Evolutionary conservation across 768 basidiomycete genomes (phyloP), one percentile per base, ranked within the genome.

Genomic region (Favolaschia claudopus): DNA sequence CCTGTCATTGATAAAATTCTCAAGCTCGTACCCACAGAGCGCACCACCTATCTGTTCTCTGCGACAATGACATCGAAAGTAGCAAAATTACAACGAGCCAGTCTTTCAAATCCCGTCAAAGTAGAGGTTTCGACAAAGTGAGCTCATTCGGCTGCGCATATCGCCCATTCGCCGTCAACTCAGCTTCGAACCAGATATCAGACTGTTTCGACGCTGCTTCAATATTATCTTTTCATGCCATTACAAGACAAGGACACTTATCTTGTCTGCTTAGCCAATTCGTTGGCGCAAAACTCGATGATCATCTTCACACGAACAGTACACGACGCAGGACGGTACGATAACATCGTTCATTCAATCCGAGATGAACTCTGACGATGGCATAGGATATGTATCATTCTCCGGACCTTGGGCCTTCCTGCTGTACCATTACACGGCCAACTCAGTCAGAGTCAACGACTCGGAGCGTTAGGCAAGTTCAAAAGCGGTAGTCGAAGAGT

Each of bases 61-160:
- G 97, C 96, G 7, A 99, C 96, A 20, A 99, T 99, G 96, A 96
- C 97, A 12, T 95, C 94, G 14, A 99, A 98, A 76, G 95, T 99
- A 4, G 94, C 92, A 12, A 98, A 98, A 74, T 81, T 99, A 12
- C 96, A 99, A 72, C 79, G 96, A 50, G 96, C 97, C 29, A 95
- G 93, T 79, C 79, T 99, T 69, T 85, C 86, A 29, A 95, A 96
- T 70, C 97, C 97, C n/a, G 87, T 96, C 24, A 85, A 91, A 64
- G 88, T 99, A 2, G 96, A 99, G 73, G 94, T 98, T 3, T 91
- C 92, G 7, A 85, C 91, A 69, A 98, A 96, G 95, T 95, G 74
- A 66, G 89, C 72, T 15, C 22, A 42, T 10, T 46, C 15, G 47
- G 15, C 55, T 19, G 47, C 37, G 4, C 17, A 20, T 19, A 9